Evolutionary conservation across 495 filamentous ascomycete genomes (phyloP), one percentile per base, ranked within the genome.

Genomic region (Alectoria sarmentosa): DNA sequence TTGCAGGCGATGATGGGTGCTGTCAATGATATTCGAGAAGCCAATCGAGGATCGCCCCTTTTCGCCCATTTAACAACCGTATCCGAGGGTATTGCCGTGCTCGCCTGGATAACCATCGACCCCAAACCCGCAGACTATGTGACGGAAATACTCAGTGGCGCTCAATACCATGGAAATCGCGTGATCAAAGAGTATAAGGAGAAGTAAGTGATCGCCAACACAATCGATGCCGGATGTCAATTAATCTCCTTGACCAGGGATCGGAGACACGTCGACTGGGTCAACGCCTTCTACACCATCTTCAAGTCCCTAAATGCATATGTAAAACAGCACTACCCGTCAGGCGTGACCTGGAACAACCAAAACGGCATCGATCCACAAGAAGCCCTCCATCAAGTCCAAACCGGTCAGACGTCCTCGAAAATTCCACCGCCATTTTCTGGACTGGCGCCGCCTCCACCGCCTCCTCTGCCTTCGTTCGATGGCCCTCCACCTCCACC

Each of bases 91-190:
- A 91, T 96, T 69, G 84, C 85, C 65, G 86, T 89, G 10, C 78
- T 98, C 48, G 86, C 86, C 26, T 98, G 94, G 94, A 86, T 97
- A 61, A 86, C 84, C 0, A 82, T 91, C 28, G 87, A 92, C 54
- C 75, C 76, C 36, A 92, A 90, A 72, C 94, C 94, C 1, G 85
- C 82, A 66, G 90, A 91, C 61, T 90, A 90, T 67, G 86, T 97
- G 44, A 81, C 81, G 37, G 93, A 96, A 57, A 85, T 86, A 57
- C 76, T 94, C 11, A 85, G 84, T 32, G 86, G 90, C 58, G 89
- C 92, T 36, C 83, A 96, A 73, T 95, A 90, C 77, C 96, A 86
- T 66, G 95, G 94, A 4, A 96, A 98, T 78, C 84, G 90, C 64
- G 88, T 98, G 44, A 74, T 97, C 65, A 92, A 88, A 71, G 87